These are phyloP conservation scores for Lepraria neglecta DNA, from an alignment of 495 filamentous ascomycete species.

Conservation along the genomic window DNA sequence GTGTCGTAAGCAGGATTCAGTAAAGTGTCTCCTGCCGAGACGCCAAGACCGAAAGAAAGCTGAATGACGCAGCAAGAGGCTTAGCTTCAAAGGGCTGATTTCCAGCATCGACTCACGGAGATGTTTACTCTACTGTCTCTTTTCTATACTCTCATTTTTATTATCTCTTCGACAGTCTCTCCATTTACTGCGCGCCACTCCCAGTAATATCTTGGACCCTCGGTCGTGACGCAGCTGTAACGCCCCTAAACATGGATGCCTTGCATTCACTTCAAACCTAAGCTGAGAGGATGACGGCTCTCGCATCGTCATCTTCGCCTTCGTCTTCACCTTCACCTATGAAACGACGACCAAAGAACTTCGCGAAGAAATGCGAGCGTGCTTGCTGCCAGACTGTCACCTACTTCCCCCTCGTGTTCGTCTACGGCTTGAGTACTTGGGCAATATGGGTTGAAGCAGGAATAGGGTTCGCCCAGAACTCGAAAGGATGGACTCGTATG, in stretches of 20 bases:
- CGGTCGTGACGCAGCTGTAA: background rate
- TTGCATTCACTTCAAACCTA: background rate
- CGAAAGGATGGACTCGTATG: constrained; percentile 18
- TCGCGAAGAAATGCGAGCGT: constrained; percentile 73
- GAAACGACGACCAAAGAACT: constrained; percentile 46
- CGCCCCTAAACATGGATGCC: constrained; percentile 5
- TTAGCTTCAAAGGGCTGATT: background rate
- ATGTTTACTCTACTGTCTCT: background rate
- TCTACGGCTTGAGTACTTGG: constrained; percentile 86
- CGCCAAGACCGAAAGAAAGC: constrained; percentile 13
- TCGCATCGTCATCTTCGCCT: constrained; percentile 34
- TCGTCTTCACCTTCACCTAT: constrained; percentile 46
- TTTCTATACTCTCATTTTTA: background rate
- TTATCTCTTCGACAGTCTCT: background rate
- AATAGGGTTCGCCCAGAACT: constrained; percentile 55
- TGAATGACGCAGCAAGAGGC: background rate
- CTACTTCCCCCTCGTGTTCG: constrained; percentile 86
- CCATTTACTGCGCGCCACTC: background rate
- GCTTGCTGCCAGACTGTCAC: constrained; percentile 70
- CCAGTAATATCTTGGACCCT: background rate
- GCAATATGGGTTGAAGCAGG: constrained; percentile 78
- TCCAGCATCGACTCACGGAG: background rate
- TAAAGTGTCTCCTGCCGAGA: constrained; percentile 5
- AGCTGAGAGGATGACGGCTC: constrained; percentile 12
- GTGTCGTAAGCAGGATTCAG: constrained; percentile 4